These are phyloP conservation scores for Hyphodiscus hymeniophilus DNA, from an alignment of 495 filamentous ascomycete species.

Conservation along the genomic window DNA sequence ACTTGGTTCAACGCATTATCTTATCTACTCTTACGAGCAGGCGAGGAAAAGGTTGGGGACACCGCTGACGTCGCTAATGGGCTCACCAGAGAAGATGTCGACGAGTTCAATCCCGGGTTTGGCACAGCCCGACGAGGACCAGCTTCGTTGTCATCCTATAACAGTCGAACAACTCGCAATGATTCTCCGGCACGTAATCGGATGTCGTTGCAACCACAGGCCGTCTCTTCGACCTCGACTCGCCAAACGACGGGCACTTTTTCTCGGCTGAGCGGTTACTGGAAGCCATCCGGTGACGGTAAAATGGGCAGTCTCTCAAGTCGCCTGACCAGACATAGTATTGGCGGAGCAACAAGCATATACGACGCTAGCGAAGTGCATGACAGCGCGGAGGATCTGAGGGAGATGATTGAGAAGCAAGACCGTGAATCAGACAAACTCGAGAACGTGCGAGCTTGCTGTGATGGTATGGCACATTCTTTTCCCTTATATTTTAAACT, in stretches of 20 bases:
- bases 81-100: conserved; percentile 66
- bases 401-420: conserved; percentile 64
- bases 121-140: conserved; percentile 45
- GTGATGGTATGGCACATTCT: conserved; percentile 63
- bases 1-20: conserved; percentile 98
- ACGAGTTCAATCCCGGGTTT: conserved; percentile 77
- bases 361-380: conserved; percentile 64
- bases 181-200: conserved; percentile 43
- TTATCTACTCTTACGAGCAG: conserved; percentile 76
- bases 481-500: conserved; percentile 22
- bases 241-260: conserved; percentile 23
- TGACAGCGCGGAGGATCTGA: conserved; percentile 73
- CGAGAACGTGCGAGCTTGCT: conserved; percentile 95
- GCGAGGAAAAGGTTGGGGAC: conserved; percentile 48
- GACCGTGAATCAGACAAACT: conserved; percentile 67
- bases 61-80: conserved; percentile 47
- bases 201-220: conserved; percentile 20
- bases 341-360: conserved; percentile 35
- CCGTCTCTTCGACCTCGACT: conserved; percentile 17
- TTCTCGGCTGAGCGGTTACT: conserved; percentile 31
- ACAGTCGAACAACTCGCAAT: conserved; percentile 59
- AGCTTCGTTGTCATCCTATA: conserved; percentile 75
- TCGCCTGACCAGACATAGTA: conserved; percentile 16
- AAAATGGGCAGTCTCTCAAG: conserved; percentile 15
- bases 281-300: conserved; percentile 11